Evolutionary conservation across 202 grass and related monocot genomes (phyloP).

Genomic region (Schoenoplectus triqueter): DNA sequence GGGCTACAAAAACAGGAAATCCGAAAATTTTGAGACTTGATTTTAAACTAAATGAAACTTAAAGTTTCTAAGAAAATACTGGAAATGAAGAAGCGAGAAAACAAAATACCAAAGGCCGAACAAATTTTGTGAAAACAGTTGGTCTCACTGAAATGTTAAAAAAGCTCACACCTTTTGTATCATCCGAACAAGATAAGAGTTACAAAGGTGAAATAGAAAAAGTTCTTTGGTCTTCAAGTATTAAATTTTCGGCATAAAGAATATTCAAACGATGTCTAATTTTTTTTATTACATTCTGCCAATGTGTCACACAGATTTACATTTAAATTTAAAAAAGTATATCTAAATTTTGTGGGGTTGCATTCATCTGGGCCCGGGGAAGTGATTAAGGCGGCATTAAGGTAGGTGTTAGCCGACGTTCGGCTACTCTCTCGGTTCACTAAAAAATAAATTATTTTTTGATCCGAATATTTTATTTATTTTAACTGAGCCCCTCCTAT

Average conservation of each 20-base stretch:
- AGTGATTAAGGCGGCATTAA: too few species aligned
- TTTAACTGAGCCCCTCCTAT: too few species aligned
- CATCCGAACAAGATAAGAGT: not conserved
- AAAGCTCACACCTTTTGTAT: not conserved
- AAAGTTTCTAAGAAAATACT: not conserved
- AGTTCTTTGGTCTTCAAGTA: not conserved
- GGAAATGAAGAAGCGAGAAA: not conserved
- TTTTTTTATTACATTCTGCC: not conserved
- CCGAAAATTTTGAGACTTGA: not conserved
- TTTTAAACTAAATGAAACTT: not conserved
- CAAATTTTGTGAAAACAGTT: not conserved
- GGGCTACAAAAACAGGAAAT: conserved; percentile 44
- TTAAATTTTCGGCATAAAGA: not conserved
- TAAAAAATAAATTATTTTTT: too few species aligned
- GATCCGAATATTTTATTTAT: too few species aligned
- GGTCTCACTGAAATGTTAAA: not conserved
- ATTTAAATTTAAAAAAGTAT: not conserved
- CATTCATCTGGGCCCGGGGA: not conserved
- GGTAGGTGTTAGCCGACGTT: too few species aligned
- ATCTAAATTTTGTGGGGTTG: not conserved
- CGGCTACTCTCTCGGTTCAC: too few species aligned
- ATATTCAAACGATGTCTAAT: not conserved
- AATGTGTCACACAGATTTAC: not conserved
- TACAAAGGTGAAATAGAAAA: not conserved
- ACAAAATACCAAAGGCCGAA: not conserved